Evolutionary conservation across 164 flowering plant species (phyloP).

Genomic region (Kalanchoe fedtschenkoi): DNA sequence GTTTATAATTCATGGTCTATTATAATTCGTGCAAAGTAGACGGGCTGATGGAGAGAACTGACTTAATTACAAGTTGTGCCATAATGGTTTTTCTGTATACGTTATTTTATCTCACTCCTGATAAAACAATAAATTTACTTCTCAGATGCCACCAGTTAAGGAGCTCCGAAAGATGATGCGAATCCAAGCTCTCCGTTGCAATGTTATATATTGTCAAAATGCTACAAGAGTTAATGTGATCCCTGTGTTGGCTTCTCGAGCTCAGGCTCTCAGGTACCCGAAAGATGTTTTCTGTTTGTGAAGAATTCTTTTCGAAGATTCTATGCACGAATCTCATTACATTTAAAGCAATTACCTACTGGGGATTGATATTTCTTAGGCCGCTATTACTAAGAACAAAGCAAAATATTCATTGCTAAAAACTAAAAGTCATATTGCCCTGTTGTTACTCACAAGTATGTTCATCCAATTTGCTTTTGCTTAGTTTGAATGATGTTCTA

Average conservation of each 20-base stretch:
- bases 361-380: background rate
- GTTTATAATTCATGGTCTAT: too few species aligned
- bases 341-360: background rate
- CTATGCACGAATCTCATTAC: background rate
- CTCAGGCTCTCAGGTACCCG: constrained; percentile 75
- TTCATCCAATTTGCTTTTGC: background rate
- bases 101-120: background rate
- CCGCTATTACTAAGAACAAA: background rate
- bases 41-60: background rate
- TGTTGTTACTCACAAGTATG: background rate
- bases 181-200: constrained; percentile 81
- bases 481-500: background rate
- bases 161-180: constrained; percentile 68
- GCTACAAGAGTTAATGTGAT: constrained; percentile 59
- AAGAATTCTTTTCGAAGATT: background rate
- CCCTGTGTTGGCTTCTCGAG: constrained; percentile 78
- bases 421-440: background rate
- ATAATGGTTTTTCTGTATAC: background rate
- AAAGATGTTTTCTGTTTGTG: background rate
- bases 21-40: background rate
- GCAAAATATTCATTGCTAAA: background rate
- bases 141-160: constrained; percentile 57
- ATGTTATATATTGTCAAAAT: constrained; percentile 53
- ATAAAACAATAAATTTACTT: constrained; percentile 1
- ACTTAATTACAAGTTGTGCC: background rate